phyloP scores from a whole-genome alignment of 2,329 filamentous ascomycete species.

The Pyricularia sp. region DNA sequence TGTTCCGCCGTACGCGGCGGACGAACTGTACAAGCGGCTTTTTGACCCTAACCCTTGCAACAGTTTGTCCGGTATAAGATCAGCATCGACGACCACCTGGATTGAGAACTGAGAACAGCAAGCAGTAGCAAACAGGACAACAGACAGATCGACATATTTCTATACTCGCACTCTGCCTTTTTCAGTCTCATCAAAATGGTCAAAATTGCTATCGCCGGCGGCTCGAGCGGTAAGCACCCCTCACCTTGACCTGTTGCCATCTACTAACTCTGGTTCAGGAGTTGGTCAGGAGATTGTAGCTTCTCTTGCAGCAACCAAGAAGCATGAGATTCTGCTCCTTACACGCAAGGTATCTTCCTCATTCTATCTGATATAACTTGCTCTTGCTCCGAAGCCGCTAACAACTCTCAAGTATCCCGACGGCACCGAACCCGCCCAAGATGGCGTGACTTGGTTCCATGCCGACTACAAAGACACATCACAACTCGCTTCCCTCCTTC shows the following conservation, averaged over 20 bases:
- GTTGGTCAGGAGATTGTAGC: constrained; percentile 9
- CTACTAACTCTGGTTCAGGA: not conserved
- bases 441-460: constrained; percentile 3
- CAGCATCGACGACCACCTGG: too few species aligned
- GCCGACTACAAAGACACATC: constrained; percentile 1
- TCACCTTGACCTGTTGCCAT: not conserved
- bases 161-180: too few species aligned
- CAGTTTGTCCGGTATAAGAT: not conserved
- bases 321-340: constrained; percentile 9
- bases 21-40: not conserved
- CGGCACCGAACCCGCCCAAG: not conserved
- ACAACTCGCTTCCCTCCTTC: constrained; percentile 3
- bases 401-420: not conserved
- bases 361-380: too few species aligned
- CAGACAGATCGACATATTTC: not conserved
- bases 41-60: not conserved
- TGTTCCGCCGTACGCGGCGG: not conserved
- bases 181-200: constrained; percentile 5
- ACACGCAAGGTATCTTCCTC: constrained; percentile 4
- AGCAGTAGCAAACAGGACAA: not conserved
- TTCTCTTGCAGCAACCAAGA: constrained; percentile 4
- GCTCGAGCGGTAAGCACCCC: constrained; percentile 7
- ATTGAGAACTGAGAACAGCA: too few species aligned
- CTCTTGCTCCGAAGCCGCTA: too few species aligned
- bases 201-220: constrained; percentile 10